phyloP scores from a whole-genome alignment of 805 yeast genomes.

The Myxozyma vanderwaltii region DNA sequence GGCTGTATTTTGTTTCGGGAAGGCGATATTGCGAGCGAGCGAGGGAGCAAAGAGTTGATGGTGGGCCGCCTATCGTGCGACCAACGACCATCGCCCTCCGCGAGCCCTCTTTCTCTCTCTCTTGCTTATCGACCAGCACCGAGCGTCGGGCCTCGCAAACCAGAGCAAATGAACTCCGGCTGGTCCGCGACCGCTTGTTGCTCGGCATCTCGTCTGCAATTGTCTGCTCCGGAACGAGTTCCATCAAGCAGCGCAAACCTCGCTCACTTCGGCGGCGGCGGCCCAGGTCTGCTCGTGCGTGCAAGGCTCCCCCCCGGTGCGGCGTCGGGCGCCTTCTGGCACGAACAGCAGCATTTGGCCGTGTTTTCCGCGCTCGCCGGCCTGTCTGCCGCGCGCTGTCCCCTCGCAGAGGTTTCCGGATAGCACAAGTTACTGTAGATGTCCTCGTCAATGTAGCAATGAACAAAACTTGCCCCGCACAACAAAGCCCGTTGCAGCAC shows the following conservation, averaged over 20 bases:
- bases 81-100: no score
- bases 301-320: constrained; percentile 5
- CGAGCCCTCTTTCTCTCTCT: no score
- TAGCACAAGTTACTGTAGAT: background rate
- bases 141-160: no score
- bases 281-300: background rate
- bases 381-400: background rate
- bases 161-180: no score
- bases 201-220: background rate
- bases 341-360: background rate
- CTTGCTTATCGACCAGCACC: no score
- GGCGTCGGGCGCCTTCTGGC: background rate
- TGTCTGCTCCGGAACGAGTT: background rate
- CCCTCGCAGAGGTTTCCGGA: background rate
- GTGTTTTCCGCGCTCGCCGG: background rate
- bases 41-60: no score
- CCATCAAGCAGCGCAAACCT: background rate
- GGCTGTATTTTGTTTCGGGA: no score
- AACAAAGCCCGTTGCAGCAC: no score
- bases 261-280: background rate
- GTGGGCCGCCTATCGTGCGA: no score
- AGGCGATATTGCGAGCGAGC: no score
- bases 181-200: background rate
- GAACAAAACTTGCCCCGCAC: no score
- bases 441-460: no score